Evolutionary conservation across 164 flowering plant genomes (phyloP), one percentile per base, ranked within the genome.

Genomic region (Cinnamomum chago): DNA sequence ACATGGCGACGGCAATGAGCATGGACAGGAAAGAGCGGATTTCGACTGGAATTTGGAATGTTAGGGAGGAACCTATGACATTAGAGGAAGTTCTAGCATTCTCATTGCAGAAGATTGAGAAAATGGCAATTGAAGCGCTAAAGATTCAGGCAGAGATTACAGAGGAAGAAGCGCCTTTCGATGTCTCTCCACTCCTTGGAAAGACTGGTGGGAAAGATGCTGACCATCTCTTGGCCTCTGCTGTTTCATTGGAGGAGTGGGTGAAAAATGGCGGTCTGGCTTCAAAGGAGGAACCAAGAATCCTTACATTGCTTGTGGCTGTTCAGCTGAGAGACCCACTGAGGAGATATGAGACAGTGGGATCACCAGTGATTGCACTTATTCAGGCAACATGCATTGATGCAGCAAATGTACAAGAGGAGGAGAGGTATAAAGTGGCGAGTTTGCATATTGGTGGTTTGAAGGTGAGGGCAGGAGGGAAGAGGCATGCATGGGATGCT

Each of bases 111-210:
- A 92, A 90, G 79, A 82, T 95, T 22, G 99, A 95, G 81, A 82
- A 81, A 40, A 86, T 89, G 92, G 84, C 91, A 22, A 58, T 93
- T 62, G 92, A 92, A 70, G 94, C 90, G 62, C 82, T 93, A 30
- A 93, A 86, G 77, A 87, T 95, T 55, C 97, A 93, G 78, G 98
- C 97, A 50, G 96, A 88, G 2, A 85, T 92, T 82, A 83, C 90
- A 1, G 96, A 90, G 65, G 98, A 90, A 75, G 92, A 91, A n/a
- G 89, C 97, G 13, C 99, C 98, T 0, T 93, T 92, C 66, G 97
- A 92, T 24, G 87, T 95, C 25, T 88, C 97, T 52, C 85, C 97
- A 14, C 67, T 84, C 18, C 47, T 40, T 40, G 47, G 47, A 40
- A 40, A 40, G 2, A 40, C 47, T 5, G 66, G 23, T 74, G 71